Percentiles rank a stretch among this genome's conserved stretches.
Evolutionary conservation across 805 yeast genomes (phyloP).

Genomic region (Wickerhamomyces rabaulensis): DNA sequence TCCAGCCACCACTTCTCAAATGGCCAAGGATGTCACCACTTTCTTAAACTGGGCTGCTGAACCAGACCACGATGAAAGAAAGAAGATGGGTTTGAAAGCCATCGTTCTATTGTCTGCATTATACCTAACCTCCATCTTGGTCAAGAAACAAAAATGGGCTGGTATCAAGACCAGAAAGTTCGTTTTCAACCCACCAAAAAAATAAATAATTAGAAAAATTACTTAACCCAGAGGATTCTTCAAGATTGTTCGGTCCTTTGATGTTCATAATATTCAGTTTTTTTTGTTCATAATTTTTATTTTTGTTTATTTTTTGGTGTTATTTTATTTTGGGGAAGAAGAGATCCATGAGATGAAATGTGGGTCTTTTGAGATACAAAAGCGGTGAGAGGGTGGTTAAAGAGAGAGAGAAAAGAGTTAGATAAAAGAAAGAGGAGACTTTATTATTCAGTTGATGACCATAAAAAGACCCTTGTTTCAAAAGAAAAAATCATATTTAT

Average conservation of each 20-base stretch:
- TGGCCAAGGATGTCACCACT: constrained; percentile 97
- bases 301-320: neutral
- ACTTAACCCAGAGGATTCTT: neutral
- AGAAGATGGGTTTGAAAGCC: constrained; percentile 94
- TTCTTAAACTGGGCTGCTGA: constrained; percentile 98
- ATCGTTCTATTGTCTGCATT: constrained; percentile 71
- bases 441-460: neutral
- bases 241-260: neutral
- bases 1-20: constrained; percentile 96
- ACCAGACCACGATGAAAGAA: constrained; percentile 98
- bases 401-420: neutral
- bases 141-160: constrained; percentile 98
- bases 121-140: constrained; percentile 81
- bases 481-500: neutral
- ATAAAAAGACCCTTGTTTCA: neutral
- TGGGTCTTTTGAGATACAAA: neutral
- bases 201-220: constrained; percentile 26
- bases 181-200: constrained; percentile 88
- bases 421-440: neutral
- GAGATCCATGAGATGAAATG: neutral
- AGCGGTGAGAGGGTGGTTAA: neutral
- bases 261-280: neutral
- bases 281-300: neutral
- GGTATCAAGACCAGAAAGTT: constrained; percentile 93
- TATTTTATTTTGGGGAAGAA: neutral